These are phyloP conservation scores for Micractinium sp. DNA, from an alignment of 139 green algal species.

Conservation along the genomic window DNA sequence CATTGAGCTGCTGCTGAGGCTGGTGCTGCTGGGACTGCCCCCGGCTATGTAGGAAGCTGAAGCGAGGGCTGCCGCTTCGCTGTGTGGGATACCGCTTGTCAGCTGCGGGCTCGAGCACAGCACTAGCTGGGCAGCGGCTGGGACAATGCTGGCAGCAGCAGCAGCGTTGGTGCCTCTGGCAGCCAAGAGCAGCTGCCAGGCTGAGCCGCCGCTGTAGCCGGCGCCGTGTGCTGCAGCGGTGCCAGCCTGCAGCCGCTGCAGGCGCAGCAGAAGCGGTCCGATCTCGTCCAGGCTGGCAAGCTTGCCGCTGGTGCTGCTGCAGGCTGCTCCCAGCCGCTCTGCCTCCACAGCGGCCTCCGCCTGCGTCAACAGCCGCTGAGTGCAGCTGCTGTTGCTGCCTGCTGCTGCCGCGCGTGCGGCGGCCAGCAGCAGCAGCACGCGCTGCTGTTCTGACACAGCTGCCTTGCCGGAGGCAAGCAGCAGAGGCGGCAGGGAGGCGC, in stretches of 20 bases:
- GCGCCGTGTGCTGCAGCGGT: not conserved
- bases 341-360: not conserved
- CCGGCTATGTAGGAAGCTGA: not conserved
- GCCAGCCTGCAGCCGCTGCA: not conserved
- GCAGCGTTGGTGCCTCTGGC: not conserved
- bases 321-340: not conserved
- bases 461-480: not conserved
- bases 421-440: not conserved
- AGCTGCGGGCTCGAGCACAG: not conserved
- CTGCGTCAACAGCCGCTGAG: not conserved
- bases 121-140: slow-evolving; percentile 27
- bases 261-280: not conserved
- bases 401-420: not conserved
- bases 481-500: not conserved
- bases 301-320: not conserved
- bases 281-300: not conserved
- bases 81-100: not conserved
- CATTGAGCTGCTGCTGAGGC: too few species aligned
- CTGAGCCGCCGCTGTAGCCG: not conserved
- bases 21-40: not conserved
- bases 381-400: not conserved
- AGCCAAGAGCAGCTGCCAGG: slow-evolving; percentile 33
- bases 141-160: not conserved
- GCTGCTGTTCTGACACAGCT: not conserved
- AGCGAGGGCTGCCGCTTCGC: not conserved